Evolutionary conservation across 495 filamentous ascomycete genomes (phyloP), one percentile per base, ranked within the genome.

Genomic region (Jackrogersella multiformis): DNA sequence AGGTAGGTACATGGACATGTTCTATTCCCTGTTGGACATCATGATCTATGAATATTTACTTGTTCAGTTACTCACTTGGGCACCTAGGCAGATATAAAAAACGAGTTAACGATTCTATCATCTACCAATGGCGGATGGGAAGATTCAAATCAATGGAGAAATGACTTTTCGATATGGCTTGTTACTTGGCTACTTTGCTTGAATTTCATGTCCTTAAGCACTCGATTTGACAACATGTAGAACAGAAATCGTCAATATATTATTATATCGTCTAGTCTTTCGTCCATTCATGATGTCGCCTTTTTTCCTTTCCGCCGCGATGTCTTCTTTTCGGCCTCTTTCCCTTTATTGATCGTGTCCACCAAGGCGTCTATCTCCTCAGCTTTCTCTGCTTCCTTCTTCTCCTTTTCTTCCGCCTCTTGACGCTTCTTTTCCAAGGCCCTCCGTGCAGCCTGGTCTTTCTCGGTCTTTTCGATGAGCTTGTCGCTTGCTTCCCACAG

Each of bases 401-500:
- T 73, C 62, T 73, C 69, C 73, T 82, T 74, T 13, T 81, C 76
- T 55, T 74, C 70, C 70, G 81, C 81, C 52, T 89, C 86, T 53
- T 77, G 79, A 53, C 87, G 84, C 77, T 92, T 91, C 81, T 93
- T 95, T 66, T 82, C 83, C 55, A 83, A 66, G 2, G 88, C 88
- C 56, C 91, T 81, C 38, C 78, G 81, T 21, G 87, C 80, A 2
- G 93, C 94, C 5, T 87, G 84, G 71, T 92, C 88, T 79, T 91
- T 95, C 80, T 99, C 95, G 36, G 88, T 82, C 65, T 84, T 84
- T 78, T 94, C 89, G 61, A 98, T 88, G 72, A 93, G 86, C 77
- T 86, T 88, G 79, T 96, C 95, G 73, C 91, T 96, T 42, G 88
- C 83, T 76, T 92, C 85, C 95, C 95, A 98, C 42, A 99, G 80